Evolutionary conservation across 805 yeast species (phyloP).

Genomic region (Wickerhamomyces bisporus): DNA sequence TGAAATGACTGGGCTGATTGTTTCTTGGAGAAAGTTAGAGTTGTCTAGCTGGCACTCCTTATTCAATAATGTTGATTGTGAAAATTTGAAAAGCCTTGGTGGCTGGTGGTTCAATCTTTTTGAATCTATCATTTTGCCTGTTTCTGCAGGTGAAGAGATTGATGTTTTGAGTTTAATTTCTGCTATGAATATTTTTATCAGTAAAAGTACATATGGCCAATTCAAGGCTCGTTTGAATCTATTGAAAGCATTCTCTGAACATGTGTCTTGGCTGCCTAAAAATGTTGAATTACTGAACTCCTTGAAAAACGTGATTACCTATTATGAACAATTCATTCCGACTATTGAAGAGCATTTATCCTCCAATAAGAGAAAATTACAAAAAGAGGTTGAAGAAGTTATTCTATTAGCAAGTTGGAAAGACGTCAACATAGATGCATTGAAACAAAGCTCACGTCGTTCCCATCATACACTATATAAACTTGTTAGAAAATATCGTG

Average conservation of each 20-base stretch:
- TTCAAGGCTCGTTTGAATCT: conserved; percentile 53
- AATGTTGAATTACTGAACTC: conserved; percentile 30
- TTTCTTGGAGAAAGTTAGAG: conserved; percentile 88
- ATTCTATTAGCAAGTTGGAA: conserved; percentile 94
- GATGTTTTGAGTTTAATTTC: conserved; percentile 36
- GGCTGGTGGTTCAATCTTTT: conserved; percentile 91
- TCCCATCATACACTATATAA: conserved; percentile 85
- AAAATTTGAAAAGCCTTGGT: conserved; percentile 46
- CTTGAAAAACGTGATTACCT: conserved; percentile 52
- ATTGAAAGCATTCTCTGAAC: conserved; percentile 58
- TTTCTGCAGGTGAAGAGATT: conserved; percentile 32
- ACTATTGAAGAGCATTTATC: conserved; percentile 41
- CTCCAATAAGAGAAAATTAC: conserved; percentile 47
- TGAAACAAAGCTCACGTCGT: conserved; percentile 87
- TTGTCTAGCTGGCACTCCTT: conserved; percentile 79
- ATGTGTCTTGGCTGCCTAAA: conserved; percentile 34
- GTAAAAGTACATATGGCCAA: conserved; percentile 76
- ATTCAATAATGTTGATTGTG: conserved; percentile 57
- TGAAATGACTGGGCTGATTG: conserved; percentile 60
- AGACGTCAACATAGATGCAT: conserved; percentile 88
- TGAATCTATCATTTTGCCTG: conserved; percentile 63
- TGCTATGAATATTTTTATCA: conserved; percentile 69
- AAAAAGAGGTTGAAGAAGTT: conserved; percentile 78
- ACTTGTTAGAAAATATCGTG: conserved; percentile 75
- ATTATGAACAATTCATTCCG: conserved; percentile 61